These are phyloP conservation scores for Hemileia vastatrix DNA, from an alignment of 1,284 basidiomycete genomes.

Conservation along the genomic window DNA sequence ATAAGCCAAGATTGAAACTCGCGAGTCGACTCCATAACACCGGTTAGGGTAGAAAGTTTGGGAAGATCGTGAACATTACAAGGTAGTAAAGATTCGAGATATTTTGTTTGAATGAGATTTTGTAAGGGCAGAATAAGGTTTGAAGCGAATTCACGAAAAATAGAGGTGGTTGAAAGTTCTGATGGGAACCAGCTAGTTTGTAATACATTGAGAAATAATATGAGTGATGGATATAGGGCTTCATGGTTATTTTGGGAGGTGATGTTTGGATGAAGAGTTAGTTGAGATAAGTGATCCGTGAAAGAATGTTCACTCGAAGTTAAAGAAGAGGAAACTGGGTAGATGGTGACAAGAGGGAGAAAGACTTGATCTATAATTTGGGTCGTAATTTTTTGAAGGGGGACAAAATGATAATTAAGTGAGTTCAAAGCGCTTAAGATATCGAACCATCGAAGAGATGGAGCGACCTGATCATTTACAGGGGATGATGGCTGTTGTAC, in stretches of 20 bases:
- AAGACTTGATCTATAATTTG: constrained; percentile 5
- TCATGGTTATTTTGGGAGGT: not conserved
- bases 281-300: not conserved
- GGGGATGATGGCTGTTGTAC: no score
- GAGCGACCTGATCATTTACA: no score
- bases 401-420: not conserved
- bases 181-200: not conserved
- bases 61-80: constrained; percentile 6
- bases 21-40: constrained; percentile 5
- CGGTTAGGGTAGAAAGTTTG: constrained; percentile 2
- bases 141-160: constrained; percentile 10
- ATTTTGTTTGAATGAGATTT: not conserved
- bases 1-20: constrained; percentile 12
- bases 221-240: not conserved
- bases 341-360: constrained; percentile 2
- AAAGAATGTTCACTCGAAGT: no score
- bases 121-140: constrained; percentile 1
- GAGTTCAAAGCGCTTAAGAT: constrained; percentile 10
- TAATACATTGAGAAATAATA: not conserved
- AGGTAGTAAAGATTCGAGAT: constrained; percentile 8
- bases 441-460: constrained; percentile 4
- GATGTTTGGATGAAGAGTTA: not conserved
- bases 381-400: constrained; percentile 10
- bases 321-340: no score
- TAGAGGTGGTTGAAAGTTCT: constrained; percentile 4